These are phyloP conservation scores for Lablab purpureus DNA, from an alignment of 306 rosid genomes.

Conservation along the genomic window DNA sequence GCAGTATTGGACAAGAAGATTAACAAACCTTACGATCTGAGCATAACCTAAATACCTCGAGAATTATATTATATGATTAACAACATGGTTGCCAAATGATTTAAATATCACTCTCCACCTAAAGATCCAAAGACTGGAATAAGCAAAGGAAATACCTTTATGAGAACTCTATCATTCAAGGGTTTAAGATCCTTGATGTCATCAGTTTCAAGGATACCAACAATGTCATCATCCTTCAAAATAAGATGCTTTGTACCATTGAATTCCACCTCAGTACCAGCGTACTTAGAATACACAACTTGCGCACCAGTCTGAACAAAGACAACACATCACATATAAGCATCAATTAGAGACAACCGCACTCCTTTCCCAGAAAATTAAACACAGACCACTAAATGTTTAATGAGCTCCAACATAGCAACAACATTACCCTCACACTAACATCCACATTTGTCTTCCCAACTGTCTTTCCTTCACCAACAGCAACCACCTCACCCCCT, in stretches of 20 bases:
- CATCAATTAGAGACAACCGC: neutral
- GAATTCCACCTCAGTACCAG: conserved; percentile 90
- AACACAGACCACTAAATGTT: neutral
- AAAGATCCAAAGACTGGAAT: neutral
- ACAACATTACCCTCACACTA: conserved; percentile 66
- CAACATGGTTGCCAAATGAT: neutral
- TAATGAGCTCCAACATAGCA: neutral
- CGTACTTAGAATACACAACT: conserved; percentile 85
- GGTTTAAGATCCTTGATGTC: conserved; percentile 90
- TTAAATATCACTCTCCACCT: neutral
- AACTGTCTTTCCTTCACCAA: conserved; percentile 75
- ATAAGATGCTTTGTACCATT: conserved; percentile 83
- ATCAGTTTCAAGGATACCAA: conserved; percentile 80
- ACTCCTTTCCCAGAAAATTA: neutral
- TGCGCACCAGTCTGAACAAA: conserved; percentile 64
- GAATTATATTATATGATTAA: neutral
- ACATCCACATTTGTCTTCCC: conserved; percentile 74
- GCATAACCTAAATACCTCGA: neutral
- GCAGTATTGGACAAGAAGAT: neutral
- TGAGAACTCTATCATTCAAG: conserved; percentile 75
- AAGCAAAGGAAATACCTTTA: conserved; percentile 63
- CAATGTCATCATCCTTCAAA: conserved; percentile 85
- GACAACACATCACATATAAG: conserved; percentile 6
- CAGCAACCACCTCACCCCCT: conserved; percentile 94
- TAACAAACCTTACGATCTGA: conserved; percentile 4